A percentile compares a stretch with the other conserved stretches of the same genome.
phyloP scores from a whole-genome alignment of 2,329 filamentous ascomycete genomes.

The Pseudocercospora fuligena region DNA sequence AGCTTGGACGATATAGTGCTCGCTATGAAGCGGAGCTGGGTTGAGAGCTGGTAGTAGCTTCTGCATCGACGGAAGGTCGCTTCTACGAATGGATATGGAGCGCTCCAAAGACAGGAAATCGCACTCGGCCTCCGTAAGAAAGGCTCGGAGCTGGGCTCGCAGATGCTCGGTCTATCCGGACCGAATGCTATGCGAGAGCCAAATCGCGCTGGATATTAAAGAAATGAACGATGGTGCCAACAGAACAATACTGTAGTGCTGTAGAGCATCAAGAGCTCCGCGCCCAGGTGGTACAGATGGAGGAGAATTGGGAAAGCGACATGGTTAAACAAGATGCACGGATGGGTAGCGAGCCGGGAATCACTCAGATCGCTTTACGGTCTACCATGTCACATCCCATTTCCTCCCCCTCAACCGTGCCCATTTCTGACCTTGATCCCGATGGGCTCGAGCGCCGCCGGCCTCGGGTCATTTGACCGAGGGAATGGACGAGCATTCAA shows the following conservation, averaged over 20 bases:
- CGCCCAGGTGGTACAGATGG: background rate
- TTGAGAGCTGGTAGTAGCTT: background rate
- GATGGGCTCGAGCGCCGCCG: constrained; percentile 1
- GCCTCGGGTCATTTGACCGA: background rate
- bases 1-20: background rate
- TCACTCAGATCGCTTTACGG: background rate
- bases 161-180: constrained; percentile 3
- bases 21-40: background rate
- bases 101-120: background rate
- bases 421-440: background rate
- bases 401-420: background rate
- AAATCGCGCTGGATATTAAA: background rate
- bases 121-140: background rate
- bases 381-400: background rate
- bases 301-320: background rate
- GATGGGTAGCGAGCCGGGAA: constrained; percentile 6
- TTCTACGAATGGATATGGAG: background rate
- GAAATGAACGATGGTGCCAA: background rate
- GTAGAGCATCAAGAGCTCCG: background rate
- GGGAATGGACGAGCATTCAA: background rate
- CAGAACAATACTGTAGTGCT: background rate
- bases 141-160: constrained; percentile 2
- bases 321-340: background rate
- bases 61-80: background rate
- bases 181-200: constrained; percentile 4